Base-by-base conservation (phyloP, 129 eudicot species). In the Pseudognaphalium luteoalbum region DNA sequence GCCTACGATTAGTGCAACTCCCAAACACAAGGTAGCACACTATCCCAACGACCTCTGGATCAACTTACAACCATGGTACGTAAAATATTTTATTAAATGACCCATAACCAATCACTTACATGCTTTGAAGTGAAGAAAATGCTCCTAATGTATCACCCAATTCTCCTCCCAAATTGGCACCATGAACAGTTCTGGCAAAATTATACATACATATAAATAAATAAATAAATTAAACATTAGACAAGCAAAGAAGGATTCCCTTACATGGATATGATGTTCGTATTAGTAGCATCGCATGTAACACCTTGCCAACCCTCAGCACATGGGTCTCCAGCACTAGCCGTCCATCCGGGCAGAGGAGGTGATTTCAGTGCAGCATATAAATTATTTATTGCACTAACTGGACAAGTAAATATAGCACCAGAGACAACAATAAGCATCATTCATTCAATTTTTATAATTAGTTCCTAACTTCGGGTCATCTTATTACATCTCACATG, bases 271-370 rank as follows among this genome's bases (percentile, higher is more conserved):
- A 70, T 66, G 68, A 93, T 85, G 81, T 86, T 73, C 66, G 81
- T 77, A 61, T 71, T 75, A 7, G 82, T 73, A 67, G 20, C 39
- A 58, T 89, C 92, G 83, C 98, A 94, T 32, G 12, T 66, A 61
- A 94, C 91, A 34, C 98, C 98, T 86, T 94, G 98, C 98, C 98
- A 94, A 44, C 39, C 57, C 66, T 83, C 96, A 21, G 78, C 86
- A 79, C 98, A 94, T 29, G 98, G 98, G 87, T 94, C 98, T 72
- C 98, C 98, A 30, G 85, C 98, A 66, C 76, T 75, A 59, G 93
- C 82, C 71, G 85, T 93, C 98, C 98, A 94, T 61, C 96, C 96
- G 11, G 98, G 98, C 62, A 94, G 88, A 41, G 86, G 21, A 1
- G 98, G 98, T 20, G 86, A 85, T 65, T 87, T 87, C 85, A 94